Conservation (phyloP, 495 filamentous ascomycete species). For the Penicillium malachiteum region DNA sequence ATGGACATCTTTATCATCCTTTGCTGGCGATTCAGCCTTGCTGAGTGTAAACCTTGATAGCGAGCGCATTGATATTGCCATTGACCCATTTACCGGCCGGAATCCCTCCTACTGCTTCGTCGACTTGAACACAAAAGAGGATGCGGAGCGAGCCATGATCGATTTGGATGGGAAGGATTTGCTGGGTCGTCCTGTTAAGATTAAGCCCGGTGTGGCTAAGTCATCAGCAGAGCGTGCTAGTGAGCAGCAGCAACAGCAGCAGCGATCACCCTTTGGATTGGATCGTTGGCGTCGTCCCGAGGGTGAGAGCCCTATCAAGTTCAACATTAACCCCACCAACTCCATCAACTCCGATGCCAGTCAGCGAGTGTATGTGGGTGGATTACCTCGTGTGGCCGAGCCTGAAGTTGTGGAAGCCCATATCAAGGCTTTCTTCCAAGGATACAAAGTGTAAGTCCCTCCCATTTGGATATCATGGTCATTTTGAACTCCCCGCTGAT, state of each 20-base stretch:
- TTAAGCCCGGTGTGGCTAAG: slow-evolving; percentile 57
- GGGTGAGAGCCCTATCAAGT: slow-evolving; percentile 5
- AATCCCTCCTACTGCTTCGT: slow-evolving; percentile 75
- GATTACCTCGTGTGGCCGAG: slow-evolving; percentile 57
- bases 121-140: slow-evolving; percentile 55
- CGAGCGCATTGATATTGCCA: slow-evolving; percentile 63
- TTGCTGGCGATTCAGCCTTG: slow-evolving; percentile 8
- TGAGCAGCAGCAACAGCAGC: background rate
- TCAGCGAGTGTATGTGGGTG: slow-evolving; percentile 62
- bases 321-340: slow-evolving; percentile 12
- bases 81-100: slow-evolving; percentile 64
- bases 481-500: background rate
- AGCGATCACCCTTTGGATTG: background rate
- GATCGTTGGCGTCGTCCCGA: slow-evolving; percentile 39
- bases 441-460: slow-evolving; percentile 48
- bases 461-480: slow-evolving; percentile 1
- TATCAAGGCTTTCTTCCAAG: slow-evolving; percentile 58
- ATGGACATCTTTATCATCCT: slow-evolving; percentile 14
- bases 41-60: slow-evolving; percentile 35
- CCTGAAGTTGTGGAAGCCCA: slow-evolving; percentile 52
- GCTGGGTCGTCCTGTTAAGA: slow-evolving; percentile 56
- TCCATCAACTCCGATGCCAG: slow-evolving; percentile 41
- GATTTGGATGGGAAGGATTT: slow-evolving; percentile 53
- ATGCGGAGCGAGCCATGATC: slow-evolving; percentile 56
- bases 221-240: slow-evolving; percentile 20